Evolutionary conservation across 208 protist species (phyloP).

Genomic region (Acanthamoeba royreba): DNA sequence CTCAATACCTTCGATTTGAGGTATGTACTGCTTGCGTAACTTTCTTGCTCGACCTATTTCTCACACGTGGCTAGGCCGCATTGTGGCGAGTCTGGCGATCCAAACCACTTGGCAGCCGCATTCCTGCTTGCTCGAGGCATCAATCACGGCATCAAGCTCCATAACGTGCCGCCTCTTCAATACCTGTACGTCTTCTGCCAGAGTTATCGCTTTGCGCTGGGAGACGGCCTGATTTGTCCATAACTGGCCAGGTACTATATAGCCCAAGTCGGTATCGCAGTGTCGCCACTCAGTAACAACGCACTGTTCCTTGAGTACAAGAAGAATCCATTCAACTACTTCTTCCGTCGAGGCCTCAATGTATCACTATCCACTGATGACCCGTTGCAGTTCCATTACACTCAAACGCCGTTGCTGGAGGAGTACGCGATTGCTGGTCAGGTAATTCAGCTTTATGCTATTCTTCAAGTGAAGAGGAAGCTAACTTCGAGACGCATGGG

Average conservation of each 20-base stretch:
- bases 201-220: neutral
- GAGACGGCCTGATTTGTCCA: neutral
- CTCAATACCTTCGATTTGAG: conserved; percentile 56
- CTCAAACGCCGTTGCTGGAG: conserved; percentile 96
- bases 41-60: conserved; percentile 23
- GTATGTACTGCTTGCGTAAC: neutral
- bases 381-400: conserved; percentile 97
- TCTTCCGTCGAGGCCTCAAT: conserved; percentile 94
- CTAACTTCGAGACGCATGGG: neutral
- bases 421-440: conserved; percentile 98
- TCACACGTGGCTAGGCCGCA: conserved; percentile 95
- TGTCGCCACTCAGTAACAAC: conserved; percentile 99
- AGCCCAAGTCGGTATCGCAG: conserved; percentile 95
- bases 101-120: conserved; percentile 90
- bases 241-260: conserved; percentile 88
- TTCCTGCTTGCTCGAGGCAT: conserved; percentile 94
- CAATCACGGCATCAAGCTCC: conserved; percentile 95
- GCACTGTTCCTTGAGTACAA: conserved; percentile 96
- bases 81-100: conserved; percentile 90
- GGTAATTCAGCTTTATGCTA: conserved; percentile 49
- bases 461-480: neutral
- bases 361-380: conserved; percentile 97
- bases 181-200: conserved; percentile 89
- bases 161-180: conserved; percentile 92
- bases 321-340: conserved; percentile 94